Base-by-base conservation (phyloP, 106 monocot genomes). In the Acorus gramineus region DNA sequence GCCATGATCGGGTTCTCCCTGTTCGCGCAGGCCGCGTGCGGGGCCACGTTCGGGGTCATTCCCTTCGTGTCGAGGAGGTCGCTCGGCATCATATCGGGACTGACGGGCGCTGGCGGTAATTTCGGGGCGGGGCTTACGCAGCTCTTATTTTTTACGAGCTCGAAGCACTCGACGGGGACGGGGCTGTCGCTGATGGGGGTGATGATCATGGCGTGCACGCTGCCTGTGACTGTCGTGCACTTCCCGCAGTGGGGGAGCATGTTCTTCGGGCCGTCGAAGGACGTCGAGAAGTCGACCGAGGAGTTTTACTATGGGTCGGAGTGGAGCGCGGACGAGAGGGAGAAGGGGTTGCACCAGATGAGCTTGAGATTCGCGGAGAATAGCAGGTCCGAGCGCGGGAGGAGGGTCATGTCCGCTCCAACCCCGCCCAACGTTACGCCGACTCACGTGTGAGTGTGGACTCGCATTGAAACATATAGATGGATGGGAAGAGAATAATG, bases 121-220 rank as follows among this genome's bases (percentile, higher is more conserved):
- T 71, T 84, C 14, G 87, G 87, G 8, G 57, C 87, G 4, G 84
- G 74, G n/a, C 71, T 87, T 42, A 87, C 87, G 11, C 87, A 87
- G 66, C 78, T 87, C 14, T 69, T 87, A 6, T 87, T 87, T 73
- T 87, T 87, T 75, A 84, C 74, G 50, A 69, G 84, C 49, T 63
- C 68, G 47, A 65, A 4, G 42, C 76, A 84, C 76, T 62, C 74
- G 9, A 83, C 67, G 14, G 75, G n/a, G 0, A 73, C 61, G 11
- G 81, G 76, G 45, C 64, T 81, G 7, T n/a, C 60, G 52, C 65
- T 69, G 14, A 81, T 81, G 76, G 81, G 81, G 5, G 48, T 81
- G 28, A 81, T 81, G 81, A 81, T 81, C 58, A 73, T 81, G 72
- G 76, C 72, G 49, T 81, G 81, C 72, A 77, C 81, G 44, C 49